Conservation (phyloP, 164 flowering plant species). For the Liquidambar formosana region DNA sequence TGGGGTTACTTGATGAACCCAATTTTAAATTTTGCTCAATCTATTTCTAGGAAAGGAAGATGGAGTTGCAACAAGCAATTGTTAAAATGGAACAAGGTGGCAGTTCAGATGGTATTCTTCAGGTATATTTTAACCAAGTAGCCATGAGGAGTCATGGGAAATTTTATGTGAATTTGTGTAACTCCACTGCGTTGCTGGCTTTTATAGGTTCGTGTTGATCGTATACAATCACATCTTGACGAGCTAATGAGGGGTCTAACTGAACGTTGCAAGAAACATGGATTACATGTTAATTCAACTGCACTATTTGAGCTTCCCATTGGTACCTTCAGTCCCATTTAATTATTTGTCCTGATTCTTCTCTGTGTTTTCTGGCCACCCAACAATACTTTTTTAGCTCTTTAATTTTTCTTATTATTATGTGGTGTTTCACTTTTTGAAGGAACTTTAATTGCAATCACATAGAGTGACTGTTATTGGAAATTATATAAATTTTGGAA, state of each 20-base stretch:
- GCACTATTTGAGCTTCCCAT: conserved; percentile 59
- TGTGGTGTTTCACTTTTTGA: neutral
- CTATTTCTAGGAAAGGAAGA: conserved; percentile 50
- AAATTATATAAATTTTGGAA: too few relatives aligned
- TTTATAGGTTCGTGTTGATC: conserved; percentile 75
- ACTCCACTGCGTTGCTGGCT: conserved; percentile 2
- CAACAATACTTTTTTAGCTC: neutral
- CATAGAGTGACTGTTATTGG: neutral
- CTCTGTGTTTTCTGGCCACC: neutral
- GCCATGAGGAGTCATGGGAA: neutral
- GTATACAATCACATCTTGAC: conserved; percentile 74
- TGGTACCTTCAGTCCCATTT: conserved; percentile 31
- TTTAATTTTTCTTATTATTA: neutral
- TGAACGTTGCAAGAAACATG: conserved; percentile 70
- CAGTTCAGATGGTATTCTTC: conserved; percentile 77
- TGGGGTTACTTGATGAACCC: too few relatives aligned
- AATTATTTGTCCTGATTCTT: neutral
- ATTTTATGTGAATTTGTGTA: neutral
- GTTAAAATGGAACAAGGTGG: conserved; percentile 69
- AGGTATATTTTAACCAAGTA: conserved; percentile 32
- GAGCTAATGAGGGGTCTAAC: conserved; percentile 56
- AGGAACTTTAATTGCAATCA: neutral
- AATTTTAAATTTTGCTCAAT: neutral
- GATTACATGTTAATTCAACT: conserved; percentile 46
- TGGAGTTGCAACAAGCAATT: conserved; percentile 67